phyloP scores from a whole-genome alignment of 306 rosid species.

The Cucumis cinereus region DNA sequence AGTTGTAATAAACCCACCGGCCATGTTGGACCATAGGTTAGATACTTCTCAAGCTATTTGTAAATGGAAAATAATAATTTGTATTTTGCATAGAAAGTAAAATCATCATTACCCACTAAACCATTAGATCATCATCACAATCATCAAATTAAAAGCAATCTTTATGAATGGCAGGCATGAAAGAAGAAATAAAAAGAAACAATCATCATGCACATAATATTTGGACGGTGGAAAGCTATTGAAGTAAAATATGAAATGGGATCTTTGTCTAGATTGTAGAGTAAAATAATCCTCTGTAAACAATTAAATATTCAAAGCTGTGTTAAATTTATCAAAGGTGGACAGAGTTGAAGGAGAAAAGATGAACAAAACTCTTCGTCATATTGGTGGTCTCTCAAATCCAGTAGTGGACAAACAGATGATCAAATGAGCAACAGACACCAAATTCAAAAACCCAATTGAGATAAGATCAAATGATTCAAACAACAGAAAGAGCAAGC shows the following conservation, averaged over 20 bases:
- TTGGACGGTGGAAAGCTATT: constrained; percentile 1
- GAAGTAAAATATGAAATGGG: not conserved
- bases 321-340: not conserved
- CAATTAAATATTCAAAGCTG: not conserved
- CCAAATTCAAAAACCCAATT: not conserved
- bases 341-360: not conserved
- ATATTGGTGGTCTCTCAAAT: not conserved
- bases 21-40: constrained; percentile 25
- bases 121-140: not conserved
- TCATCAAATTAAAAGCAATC: not conserved
- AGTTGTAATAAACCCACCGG: constrained; percentile 15
- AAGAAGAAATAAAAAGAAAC: not conserved
- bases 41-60: constrained; percentile 28
- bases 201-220: not conserved
- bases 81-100: not conserved
- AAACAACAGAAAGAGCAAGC: not conserved
- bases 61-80: constrained; percentile 19
- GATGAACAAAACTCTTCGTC: not conserved
- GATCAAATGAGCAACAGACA: not conserved
- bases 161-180: not conserved
- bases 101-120: not conserved
- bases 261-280: not conserved
- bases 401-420: not conserved
- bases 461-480: not conserved
- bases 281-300: not conserved